Conservation (phyloP, 352 stramenopile genomes). For the Phytopythium delawarense region DNA sequence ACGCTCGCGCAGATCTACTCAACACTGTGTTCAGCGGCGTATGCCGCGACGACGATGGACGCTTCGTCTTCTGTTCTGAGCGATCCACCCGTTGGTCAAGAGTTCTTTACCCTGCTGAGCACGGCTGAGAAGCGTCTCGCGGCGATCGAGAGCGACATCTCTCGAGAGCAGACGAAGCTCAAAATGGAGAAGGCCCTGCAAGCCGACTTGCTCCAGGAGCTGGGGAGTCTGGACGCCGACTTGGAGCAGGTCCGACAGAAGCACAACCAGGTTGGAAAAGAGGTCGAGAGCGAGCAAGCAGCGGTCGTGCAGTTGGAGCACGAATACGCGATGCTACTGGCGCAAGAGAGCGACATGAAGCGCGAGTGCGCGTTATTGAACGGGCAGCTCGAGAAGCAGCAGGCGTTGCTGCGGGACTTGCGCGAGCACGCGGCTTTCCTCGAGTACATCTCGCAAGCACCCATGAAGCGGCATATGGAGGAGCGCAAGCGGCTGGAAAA, state of each 20-base stretch:
- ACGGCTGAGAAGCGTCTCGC: slow-evolving; percentile 6
- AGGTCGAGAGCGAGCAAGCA: slow-evolving; percentile 34
- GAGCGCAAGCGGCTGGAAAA: slow-evolving; percentile 59
- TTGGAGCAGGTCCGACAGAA: slow-evolving; percentile 27
- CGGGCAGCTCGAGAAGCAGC: slow-evolving; percentile 37
- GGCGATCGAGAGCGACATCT: slow-evolving; percentile 8
- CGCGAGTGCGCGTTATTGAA: slow-evolving; percentile 41
- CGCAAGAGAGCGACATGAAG: slow-evolving; percentile 35
- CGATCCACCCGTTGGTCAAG: background rate
- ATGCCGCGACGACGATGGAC: background rate
- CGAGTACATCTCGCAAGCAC: slow-evolving; percentile 50
- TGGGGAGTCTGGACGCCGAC: slow-evolving; percentile 35
- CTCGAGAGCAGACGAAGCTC: slow-evolving; percentile 24
- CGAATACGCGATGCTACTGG: slow-evolving; percentile 41
- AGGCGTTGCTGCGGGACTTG: slow-evolving; percentile 32
- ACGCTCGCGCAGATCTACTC: slow-evolving; percentile 8
- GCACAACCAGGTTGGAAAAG: slow-evolving; percentile 29
- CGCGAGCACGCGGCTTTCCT: slow-evolving; percentile 47
- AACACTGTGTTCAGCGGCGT: slow-evolving; percentile 9
- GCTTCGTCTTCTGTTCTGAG: background rate
- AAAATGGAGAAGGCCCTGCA: slow-evolving; percentile 45
- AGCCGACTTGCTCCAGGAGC: slow-evolving; percentile 24
- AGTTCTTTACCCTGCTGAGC: slow-evolving; percentile 27
- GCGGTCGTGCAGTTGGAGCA: slow-evolving; percentile 38
- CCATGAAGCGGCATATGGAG: slow-evolving; percentile 56